A percentile compares a stretch with the other conserved stretches of the same genome.
Conservation (phyloP, 495 filamentous ascomycete genomes). For the Aspergillus conjunctus region DNA sequence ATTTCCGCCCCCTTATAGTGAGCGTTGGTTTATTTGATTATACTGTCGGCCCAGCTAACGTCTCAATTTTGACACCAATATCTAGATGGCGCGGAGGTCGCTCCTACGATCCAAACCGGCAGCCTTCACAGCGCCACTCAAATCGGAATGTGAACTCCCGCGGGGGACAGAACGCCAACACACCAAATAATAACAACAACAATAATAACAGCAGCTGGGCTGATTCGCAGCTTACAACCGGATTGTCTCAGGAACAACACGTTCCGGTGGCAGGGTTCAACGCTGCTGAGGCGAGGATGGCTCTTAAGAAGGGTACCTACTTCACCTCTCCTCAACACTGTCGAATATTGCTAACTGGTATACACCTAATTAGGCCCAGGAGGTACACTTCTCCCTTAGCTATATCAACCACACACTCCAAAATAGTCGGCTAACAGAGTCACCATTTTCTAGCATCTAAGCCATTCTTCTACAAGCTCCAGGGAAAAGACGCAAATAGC, state of each 20-base stretch:
- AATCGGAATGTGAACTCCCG: constrained; percentile 38
- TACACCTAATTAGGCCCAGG: constrained; percentile 25
- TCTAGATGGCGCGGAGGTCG: constrained; percentile 48
- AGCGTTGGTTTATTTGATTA: background rate
- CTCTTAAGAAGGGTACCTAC: constrained; percentile 42
- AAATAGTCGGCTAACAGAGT: constrained; percentile 15
- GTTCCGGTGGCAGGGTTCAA: constrained; percentile 52
- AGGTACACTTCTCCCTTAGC: constrained; percentile 24
- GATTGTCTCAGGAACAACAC: constrained; percentile 43
- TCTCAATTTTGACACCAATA: background rate
- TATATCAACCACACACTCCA: constrained; percentile 1
- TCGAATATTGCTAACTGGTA: background rate
- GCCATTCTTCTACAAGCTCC: constrained; percentile 42
- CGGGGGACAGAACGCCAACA: constrained; percentile 27
- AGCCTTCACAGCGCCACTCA: constrained; percentile 42
- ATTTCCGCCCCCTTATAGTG: background rate
- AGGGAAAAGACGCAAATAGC: constrained; percentile 44
- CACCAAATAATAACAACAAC: constrained; percentile 18
- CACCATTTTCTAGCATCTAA: constrained; percentile 32
- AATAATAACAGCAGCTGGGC: constrained; percentile 21
- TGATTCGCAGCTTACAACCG: constrained; percentile 24
- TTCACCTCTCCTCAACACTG: background rate
- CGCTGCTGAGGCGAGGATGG: constrained; percentile 44
- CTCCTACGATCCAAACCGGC: constrained; percentile 40
- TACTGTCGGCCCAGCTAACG: background rate